Evolutionary conservation across 1,284 basidiomycete species (phyloP), one percentile per base, ranked within the genome.

Genomic region (Acaromyces ingoldii): DNA sequence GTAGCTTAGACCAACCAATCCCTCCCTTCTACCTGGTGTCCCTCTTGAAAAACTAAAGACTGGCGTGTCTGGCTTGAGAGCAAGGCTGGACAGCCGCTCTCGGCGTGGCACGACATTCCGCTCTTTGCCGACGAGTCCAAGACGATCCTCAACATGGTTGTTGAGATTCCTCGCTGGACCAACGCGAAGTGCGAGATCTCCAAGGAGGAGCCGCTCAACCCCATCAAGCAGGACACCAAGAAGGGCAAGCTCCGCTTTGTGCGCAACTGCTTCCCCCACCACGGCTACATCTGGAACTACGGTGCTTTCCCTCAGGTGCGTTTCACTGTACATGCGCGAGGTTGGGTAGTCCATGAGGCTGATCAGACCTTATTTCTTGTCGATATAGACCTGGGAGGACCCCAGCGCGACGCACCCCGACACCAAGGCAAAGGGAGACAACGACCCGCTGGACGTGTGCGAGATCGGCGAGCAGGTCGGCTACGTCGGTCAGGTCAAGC

Each of bases 211-310:
- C 58, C 83, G 28, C 91, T 98, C 84, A 99, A 99, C 81, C 91
- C 92, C 68, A 96, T 99, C 86, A 91, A 95, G 79, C 95, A 99
- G 81, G 91, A 95, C 77, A 85, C 87, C 77, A 95, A 93, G 81
- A 91, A 89, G 62, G 91, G 91, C 75, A 91, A 89, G 78, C 81
- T 98, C 77, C 88, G 95, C 72, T 98, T 83, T 79, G 95, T 99
- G 63, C 88, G 95, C 79, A 98, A 98, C 85, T 98, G 92, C 80
- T 99, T 99, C 88, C 95, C 91, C 67, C 93, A 97, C 82, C 91
- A 97, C 78, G 92, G 91, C 46, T 91, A 92, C 82, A 72, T 67
- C 44, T 64, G 63, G 64, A 67, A 68, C 68, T 67, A 75, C 58
- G 77, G 77, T 48, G 89, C 91, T 62, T 95, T 96, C 84, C 91